Base-by-base conservation (phyloP, 805 yeast genomes). In the Teunomyces gatunensis region DNA sequence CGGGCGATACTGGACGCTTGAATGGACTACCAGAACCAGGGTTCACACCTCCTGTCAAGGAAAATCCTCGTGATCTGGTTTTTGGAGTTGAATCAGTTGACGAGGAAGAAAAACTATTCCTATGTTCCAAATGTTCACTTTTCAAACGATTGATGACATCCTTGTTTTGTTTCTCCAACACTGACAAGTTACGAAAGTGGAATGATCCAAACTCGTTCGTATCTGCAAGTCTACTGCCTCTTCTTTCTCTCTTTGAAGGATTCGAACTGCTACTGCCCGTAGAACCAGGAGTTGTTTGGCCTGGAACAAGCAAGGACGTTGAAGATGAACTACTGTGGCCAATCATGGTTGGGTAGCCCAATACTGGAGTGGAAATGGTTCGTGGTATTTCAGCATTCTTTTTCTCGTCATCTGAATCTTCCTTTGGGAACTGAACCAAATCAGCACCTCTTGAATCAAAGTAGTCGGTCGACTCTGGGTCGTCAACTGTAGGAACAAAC, bases 371-470 rank as follows among this genome's bases (percentile, higher is more conserved):
- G 11, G 45, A 39, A 9, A 44, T 41, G 32, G 46, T 47, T 20
- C 45, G 39, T 4, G 23, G 21, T 21, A 21, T 23, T 15, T 48
- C 50, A 5, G 61, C 59, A 23, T 53, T 58, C 3, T 65, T 66
- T 6, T 61, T 64, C 29, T 63, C 67, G 12, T 68, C 71, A 39
- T 61, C 71, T 10, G 68, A 69, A 35, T 74, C 79, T 36, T 73
- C 77, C 40, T 67, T 59, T 0, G 86, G 84, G 48, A 87, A 85
- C 46, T 78, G 80, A 4, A 79, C 74, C 58, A 87, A 67, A 9
- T 77, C 82, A 0, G 97, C 98, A 3, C 99, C 99, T 57, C 99
- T 79, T 4, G 77, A 55, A 57, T 94, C 99, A 65, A 92, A 94
- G 60, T 94, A 92, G 45, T 89, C 96, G 0, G 97, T 91, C 42